Conservation (phyloP, 331 rosid genomes). For the Prunus yedoensis region DNA sequence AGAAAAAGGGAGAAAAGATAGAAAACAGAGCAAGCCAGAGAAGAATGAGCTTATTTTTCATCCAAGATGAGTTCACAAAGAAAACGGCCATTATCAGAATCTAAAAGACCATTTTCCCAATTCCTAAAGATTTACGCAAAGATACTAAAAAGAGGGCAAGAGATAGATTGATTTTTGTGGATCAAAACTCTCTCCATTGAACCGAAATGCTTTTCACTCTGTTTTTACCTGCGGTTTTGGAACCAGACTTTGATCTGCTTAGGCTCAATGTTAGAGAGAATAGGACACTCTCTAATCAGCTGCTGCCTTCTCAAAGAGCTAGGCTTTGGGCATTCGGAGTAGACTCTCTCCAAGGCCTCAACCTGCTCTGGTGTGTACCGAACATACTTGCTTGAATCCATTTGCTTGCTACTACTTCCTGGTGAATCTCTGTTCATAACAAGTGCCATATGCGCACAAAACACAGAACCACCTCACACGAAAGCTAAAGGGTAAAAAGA, state of each 20-base stretch:
- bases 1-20: neutral
- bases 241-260: slow-evolving; percentile 99
- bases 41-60: neutral
- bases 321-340: slow-evolving; percentile 91
- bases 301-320: slow-evolving; percentile 90
- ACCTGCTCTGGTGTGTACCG: slow-evolving; percentile 97
- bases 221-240: slow-evolving; percentile 77
- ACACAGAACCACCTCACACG: neutral
- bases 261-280: slow-evolving; percentile 83
- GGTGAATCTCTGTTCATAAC: slow-evolving; percentile 63
- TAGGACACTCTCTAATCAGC: slow-evolving; percentile 90
- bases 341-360: slow-evolving; percentile 92
- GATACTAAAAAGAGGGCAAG: too few species aligned
- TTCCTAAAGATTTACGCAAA: too few species aligned
- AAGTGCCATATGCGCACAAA: slow-evolving; percentile 55
- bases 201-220: neutral
- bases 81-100: too few species aligned
- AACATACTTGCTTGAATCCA: slow-evolving; percentile 88
- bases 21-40: neutral
- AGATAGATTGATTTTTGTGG: neutral
- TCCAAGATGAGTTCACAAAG: neutral
- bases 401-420: slow-evolving; percentile 39
- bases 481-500: neutral
- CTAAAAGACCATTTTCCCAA: neutral
- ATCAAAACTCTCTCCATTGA: neutral